Base-by-base conservation (phyloP, 441 rosid species). In the Gossypium schwendimanii region DNA sequence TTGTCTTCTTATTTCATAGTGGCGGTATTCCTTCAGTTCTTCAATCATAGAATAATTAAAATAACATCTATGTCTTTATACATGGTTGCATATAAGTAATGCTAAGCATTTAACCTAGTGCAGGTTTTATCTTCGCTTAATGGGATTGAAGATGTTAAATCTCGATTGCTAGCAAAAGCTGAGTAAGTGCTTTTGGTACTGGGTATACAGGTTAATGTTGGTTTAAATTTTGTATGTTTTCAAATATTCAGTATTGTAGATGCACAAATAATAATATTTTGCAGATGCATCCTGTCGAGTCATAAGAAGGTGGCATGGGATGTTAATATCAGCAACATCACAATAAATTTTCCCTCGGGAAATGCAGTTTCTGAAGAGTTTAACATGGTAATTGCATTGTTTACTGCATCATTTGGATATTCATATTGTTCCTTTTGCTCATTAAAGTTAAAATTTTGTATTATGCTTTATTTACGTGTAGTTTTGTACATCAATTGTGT, bases 61-160 rank as follows among this genome's bases (percentile, higher is more conserved):
- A 49, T 50, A 26, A 50, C 45, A 15, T 67, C 57, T 50, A 0
- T 49, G n/a, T 49, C 26, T 28, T 67, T 67, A 17, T 50, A 28
- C 54, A 23, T 8, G 41, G 41, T 45, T 47, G 41, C 41, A 67
- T 49, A 9, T 9, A 49, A 67, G 24, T 67, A 67, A 67, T 24
- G 23, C 44, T n/a, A n/a, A 11, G 18, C 68, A 62, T 76, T 65
- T 61, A 21, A 72, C 17, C 41, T 71, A 2, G 52, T 83, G 79
- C 88, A 95, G 98, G 93, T 92, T 57, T 77, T 95, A 76, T 84
- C 83, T 66, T 89, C 97, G 4, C 81, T 92, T 36, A 84, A 89
- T 84, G 91, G 90, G 78, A 86, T 95, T 71, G 82, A 82, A 77
- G 88, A 87, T 78, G 81, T 77, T 64, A 84, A 80, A 75, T 85